Evolutionary conservation across 768 basidiomycete genomes (phyloP), one percentile per base, ranked within the genome.

Genomic region (Tricholoma saponaceum): DNA sequence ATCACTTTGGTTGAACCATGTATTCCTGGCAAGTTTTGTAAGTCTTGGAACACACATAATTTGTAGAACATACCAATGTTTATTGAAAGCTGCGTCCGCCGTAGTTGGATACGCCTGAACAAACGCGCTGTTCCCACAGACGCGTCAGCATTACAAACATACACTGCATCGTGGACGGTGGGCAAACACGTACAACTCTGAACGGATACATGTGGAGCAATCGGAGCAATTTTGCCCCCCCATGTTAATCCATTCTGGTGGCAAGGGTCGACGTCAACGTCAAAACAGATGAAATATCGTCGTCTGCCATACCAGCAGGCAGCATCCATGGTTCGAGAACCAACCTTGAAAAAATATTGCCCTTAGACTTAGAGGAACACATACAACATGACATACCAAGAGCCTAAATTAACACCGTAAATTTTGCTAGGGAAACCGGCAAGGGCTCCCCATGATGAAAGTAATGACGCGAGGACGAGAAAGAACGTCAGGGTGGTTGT

Each of bases 321-420:
- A 90, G 75, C 89, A 92, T 92, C 90, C 90, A 92, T n/a, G 88
- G 63, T 64, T 92, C 90, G 5, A 90, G 68, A 0, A 92, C 69
- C 51, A 92, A 77, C 90, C 90, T 90, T 50, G 43, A 23, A 50
- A 10, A n/a, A 9, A 49, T n/a, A 9, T 12, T 4, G 37, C 59
- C 49, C n/a, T n/a, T n/a, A n/a, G n/a, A n/a, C 49, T 35, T 59
- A 33, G 30, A 20, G 14, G 3, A 12, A 52, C 35, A 30, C 51
- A 25, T 18, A 16, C 2, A 53, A 23, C 3, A 41, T 18, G 56
- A 62, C 71, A 23, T 58, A 77, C 79, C 77, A 84, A 57, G 78
- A 80, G 12, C 67, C 65, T 20, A 68, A 32, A 46, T 64, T 62
- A 14, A 65, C 67, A 9, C 66, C 66, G 52, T 67, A 70, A 37